A percentile compares a stretch with the other conserved stretches of the same genome.
Conservation (phyloP, 768 basidiomycete species). For the Lentinula aciculospora region DNA sequence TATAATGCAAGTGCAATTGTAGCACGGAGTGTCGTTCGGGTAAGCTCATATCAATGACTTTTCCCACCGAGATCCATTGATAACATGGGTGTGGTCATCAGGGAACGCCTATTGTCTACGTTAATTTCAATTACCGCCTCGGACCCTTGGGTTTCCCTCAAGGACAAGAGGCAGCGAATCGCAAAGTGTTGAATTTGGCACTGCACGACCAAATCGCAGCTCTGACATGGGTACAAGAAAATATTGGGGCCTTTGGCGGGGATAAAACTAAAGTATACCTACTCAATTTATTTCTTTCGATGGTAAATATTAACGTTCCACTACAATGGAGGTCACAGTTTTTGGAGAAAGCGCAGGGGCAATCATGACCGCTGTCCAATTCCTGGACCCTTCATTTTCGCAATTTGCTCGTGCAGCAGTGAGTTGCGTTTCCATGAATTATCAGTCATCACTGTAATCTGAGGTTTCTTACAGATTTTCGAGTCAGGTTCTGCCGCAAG, state of each 20-base stretch:
- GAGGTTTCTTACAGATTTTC: conserved; percentile 18
- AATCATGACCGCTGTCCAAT: conserved; percentile 32
- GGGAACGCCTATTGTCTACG: conserved; percentile 31
- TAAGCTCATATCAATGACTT: conserved; percentile 11
- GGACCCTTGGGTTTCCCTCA: conserved; percentile 34
- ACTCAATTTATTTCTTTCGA: background rate
- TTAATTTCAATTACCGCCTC: conserved; percentile 36
- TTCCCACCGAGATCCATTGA: background rate
- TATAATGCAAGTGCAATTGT: conserved; percentile 30
- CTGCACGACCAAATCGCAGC: conserved; percentile 21
- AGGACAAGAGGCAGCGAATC: conserved; percentile 20
- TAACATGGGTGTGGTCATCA: background rate
- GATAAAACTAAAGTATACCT: conserved; percentile 1
- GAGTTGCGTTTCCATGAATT: background rate
- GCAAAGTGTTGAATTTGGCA: conserved; percentile 21
- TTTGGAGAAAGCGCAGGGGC: conserved; percentile 57
- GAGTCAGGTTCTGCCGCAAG: conserved; percentile 23
- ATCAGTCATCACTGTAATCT: background rate
- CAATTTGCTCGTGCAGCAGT: conserved; percentile 14
- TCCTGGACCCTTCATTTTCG: conserved; percentile 24
- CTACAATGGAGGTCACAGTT: conserved; percentile 33
- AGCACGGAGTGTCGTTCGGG: conserved; percentile 29
- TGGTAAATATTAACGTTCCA: background rate
- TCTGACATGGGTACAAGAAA: conserved; percentile 27
- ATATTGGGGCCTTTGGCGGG: conserved; percentile 1